Evolutionary conservation across 1,284 basidiomycete species (phyloP), one percentile per base, ranked within the genome.

Genomic region (Ustilago hordei): DNA sequence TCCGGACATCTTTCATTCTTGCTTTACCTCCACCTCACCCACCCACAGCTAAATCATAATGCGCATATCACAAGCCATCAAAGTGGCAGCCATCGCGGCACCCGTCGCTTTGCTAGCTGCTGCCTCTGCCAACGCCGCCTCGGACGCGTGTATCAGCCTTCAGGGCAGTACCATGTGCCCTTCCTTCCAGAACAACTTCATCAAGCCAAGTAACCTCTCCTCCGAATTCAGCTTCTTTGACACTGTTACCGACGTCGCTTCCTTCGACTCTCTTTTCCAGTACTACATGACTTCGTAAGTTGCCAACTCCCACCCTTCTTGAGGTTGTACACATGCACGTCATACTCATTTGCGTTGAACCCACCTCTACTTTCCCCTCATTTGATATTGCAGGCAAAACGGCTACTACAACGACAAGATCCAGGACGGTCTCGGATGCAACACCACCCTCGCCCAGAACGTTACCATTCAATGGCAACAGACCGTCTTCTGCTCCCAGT

Each of bases 211-310:
- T 32, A 86, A 86, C 69, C 81, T 88, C 15, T 82, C 86, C 12
- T 62, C 79, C 60, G 78, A 86, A 17, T 88, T 80, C 73, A 82
- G 82, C 31, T 88, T 75, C 39, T 79, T 88, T 73, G 23, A 81
- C 11, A 67, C 60, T 9, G 87, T 88, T 35, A 84, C 70, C 50
- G 84, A 85, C 35, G 87, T 88, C 0, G 63, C 82, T 1, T 82
- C 86, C 8, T 88, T 88, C 62, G 88, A 88, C 72, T 75, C 81
- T 41, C 84, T 84, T 19, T 87, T 86, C 36, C 62, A 85, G 7
- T 69, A 70, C 39, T 89, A 88, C 79, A 84, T 88, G 54, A 82
- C 84, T 28, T 66, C 67, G 75, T 67, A 74, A 64, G 69, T 69
- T 4, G 3, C 19, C 15, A 11, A 36, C 19, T 2, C 3, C 8